Evolutionary conservation across 495 filamentous ascomycete genomes (phyloP).

Genomic region (Clavariopsis aquatica): DNA sequence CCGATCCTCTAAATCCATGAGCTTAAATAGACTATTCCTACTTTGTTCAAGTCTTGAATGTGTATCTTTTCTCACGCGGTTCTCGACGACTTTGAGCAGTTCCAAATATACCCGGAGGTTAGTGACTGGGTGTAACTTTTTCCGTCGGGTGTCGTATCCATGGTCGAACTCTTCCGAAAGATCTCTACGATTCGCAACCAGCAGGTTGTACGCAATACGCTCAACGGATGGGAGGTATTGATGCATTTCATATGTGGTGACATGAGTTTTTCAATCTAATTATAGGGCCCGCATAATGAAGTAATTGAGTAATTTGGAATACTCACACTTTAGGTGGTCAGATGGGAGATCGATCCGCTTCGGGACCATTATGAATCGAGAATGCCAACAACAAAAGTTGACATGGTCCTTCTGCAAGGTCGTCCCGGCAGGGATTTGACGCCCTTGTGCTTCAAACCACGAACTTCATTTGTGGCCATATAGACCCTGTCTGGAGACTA

Average conservation of each 20-base stretch:
- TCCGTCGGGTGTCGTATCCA: neutral
- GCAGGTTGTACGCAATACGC: neutral
- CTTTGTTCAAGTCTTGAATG: neutral
- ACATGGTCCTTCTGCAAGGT: neutral
- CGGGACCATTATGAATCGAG: neutral
- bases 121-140: conserved; percentile 7
- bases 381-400: neutral
- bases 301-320: conserved; percentile 3
- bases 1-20: conserved; percentile 4
- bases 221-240: neutral
- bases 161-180: conserved; percentile 6
- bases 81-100: conserved; percentile 1
- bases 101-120: neutral
- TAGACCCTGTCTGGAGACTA: neutral
- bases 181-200: neutral
- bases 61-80: neutral
- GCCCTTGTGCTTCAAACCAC: conserved; percentile 1
- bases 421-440: neutral
- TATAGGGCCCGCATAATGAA: neutral
- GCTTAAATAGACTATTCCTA: conserved; percentile 1
- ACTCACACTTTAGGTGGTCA: neutral
- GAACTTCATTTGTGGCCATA: neutral
- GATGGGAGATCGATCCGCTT: neutral
- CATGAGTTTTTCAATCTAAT: conserved; percentile 1
- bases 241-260: neutral